Conservation (phyloP, 2,329 filamentous ascomycete genomes). For the Cercospora sesami region DNA sequence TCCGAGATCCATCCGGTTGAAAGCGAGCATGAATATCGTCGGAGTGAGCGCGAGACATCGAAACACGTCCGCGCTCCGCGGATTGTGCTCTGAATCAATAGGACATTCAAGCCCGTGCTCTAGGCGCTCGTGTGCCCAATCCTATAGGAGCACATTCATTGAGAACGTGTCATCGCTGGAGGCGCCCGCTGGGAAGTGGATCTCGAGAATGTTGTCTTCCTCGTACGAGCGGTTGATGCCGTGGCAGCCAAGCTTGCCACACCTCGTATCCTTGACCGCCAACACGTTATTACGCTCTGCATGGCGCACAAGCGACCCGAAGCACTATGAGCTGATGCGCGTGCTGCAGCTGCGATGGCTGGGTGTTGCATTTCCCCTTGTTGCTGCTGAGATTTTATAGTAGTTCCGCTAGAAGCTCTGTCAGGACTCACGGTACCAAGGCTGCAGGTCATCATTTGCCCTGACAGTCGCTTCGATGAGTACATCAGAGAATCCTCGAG, state of each 20-base stretch:
- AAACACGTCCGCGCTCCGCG: not conserved
- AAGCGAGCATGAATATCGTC: not conserved
- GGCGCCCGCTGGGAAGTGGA: not conserved
- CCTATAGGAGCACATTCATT: not conserved
- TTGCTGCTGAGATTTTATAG: too few species aligned
- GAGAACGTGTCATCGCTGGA: not conserved
- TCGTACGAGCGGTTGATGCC: not conserved
- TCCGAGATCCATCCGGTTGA: not conserved
- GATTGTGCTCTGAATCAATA: not conserved
- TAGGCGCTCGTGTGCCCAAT: not conserved
- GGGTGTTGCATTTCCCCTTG: not conserved
- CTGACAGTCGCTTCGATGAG: not conserved
- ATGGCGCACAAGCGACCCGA: not conserved
- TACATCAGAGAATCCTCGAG: not conserved
- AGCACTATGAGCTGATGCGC: not conserved
- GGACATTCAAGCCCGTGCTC: not conserved
- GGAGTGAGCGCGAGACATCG: not conserved
- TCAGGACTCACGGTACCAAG: not conserved
- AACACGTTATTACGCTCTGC: not conserved
- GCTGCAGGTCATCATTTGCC: not conserved
- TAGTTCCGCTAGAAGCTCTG: too few species aligned
- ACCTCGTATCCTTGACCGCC: not conserved
- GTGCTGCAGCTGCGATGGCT: not conserved
- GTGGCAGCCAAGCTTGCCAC: not conserved
- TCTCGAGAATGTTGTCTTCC: not conserved